A percentile compares a stretch with the other conserved stretches of the same genome.
Evolutionary conservation across 768 basidiomycete genomes (phyloP).

Genomic region (Daedaleopsis nitida): DNA sequence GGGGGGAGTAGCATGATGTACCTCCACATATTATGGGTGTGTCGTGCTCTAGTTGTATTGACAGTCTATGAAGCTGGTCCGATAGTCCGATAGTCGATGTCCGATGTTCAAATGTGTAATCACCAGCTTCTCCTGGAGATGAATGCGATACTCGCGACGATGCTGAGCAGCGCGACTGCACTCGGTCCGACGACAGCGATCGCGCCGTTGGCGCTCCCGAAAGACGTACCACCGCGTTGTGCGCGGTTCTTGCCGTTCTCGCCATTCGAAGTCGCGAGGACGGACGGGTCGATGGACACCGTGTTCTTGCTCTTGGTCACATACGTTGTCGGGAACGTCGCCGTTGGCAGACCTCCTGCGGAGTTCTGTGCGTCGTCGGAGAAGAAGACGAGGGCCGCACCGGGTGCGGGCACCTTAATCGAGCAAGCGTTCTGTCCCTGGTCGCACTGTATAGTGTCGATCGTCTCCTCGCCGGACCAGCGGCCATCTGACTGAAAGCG

Average conservation of each 20-base stretch:
- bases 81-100: background rate
- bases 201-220: constrained; percentile 17
- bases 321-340: constrained; percentile 55
- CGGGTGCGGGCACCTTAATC: constrained; percentile 66
- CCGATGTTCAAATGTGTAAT: background rate
- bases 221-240: constrained; percentile 14
- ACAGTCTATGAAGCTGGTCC: background rate
- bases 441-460: constrained; percentile 64
- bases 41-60: too few relatives aligned
- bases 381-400: constrained; percentile 75
- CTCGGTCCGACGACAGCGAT: constrained; percentile 13
- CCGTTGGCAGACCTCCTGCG: constrained; percentile 33
- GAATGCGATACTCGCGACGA: constrained; percentile 11
- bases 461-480: constrained; percentile 51
- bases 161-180: constrained; percentile 9
- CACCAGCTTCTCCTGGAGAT: background rate
- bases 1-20: background rate
- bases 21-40: background rate
- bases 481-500: constrained; percentile 68
- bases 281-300: constrained; percentile 51
- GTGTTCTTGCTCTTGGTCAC: constrained; percentile 51
- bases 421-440: constrained; percentile 50
- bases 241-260: constrained; percentile 37
- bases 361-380: constrained; percentile 41
- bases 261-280: constrained; percentile 65